phyloP scores from a whole-genome alignment of 148 eudicot genomes.

The Linanthus parryae region DNA sequence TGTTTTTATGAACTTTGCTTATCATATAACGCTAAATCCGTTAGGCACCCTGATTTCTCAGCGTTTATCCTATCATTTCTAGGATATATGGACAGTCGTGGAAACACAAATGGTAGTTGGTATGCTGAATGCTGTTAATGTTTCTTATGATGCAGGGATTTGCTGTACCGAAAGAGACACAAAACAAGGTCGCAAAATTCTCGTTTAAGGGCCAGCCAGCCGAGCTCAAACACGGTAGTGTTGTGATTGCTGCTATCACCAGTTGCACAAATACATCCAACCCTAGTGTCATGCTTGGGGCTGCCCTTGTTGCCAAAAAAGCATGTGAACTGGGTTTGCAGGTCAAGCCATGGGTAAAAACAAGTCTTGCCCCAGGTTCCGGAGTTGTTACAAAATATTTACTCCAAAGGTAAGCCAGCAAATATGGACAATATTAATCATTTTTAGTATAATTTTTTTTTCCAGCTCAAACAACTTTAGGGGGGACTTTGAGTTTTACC shows the following conservation, averaged over 20 bases:
- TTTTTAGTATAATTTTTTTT: too few species aligned
- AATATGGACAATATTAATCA: too few species aligned
- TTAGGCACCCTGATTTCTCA: too few species aligned
- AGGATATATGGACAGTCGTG: too few species aligned
- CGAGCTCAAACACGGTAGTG: conserved; percentile 67
- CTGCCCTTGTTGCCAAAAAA: conserved; percentile 56
- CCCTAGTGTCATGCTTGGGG: conserved; percentile 70
- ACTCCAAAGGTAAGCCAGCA: conserved; percentile 43
- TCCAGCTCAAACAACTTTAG: too few species aligned
- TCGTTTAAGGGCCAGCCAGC: conserved; percentile 56
- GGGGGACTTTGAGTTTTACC: too few species aligned
- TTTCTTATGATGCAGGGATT: conserved; percentile 36
- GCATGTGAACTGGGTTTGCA: conserved; percentile 52
- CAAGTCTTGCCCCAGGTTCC: conserved; percentile 64
- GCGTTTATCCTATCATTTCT: too few species aligned
- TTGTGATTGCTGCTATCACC: conserved; percentile 67
- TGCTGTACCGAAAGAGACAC: conserved; percentile 58
- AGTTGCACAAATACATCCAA: conserved; percentile 70
- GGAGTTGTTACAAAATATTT: conserved; percentile 60
- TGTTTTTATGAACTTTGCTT: too few species aligned
- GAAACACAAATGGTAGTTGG: too few species aligned
- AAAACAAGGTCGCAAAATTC: conserved; percentile 52
- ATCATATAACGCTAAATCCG: too few species aligned
- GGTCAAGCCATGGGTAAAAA: conserved; percentile 65
- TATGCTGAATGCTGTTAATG: too few species aligned